A percentile compares a stretch with the other conserved stretches of the same genome.
Conservation (phyloP, 2,329 filamentous ascomycete genomes). For the Xylaria sp. region DNA sequence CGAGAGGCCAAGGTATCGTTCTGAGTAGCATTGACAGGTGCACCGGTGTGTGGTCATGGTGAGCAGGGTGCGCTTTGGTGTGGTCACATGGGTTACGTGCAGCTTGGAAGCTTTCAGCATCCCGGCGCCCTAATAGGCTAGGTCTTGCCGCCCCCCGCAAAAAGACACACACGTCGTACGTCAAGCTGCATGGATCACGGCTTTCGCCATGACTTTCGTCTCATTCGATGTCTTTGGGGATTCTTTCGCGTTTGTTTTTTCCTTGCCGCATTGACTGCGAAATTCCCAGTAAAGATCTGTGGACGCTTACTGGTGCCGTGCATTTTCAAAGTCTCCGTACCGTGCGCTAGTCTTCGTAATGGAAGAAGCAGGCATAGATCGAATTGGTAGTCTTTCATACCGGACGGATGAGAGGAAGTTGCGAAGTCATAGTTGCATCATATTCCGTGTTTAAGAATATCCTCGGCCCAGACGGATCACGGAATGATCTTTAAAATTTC, state of each 20-base stretch:
- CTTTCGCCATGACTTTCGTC: conserved; percentile 18
- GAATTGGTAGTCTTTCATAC: conserved; percentile 9
- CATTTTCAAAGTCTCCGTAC: conserved; percentile 6
- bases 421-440: conserved; percentile 32
- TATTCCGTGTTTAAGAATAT: conserved; percentile 5
- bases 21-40: conserved; percentile 34
- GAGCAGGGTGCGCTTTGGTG: conserved; percentile 28
- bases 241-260: not conserved
- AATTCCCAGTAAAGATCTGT: not conserved
- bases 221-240: conserved; percentile 5
- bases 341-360: not conserved
- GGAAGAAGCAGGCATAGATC: not conserved
- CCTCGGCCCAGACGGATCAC: conserved; percentile 5
- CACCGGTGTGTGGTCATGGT: conserved; percentile 39
- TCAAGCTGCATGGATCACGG: conserved; percentile 32
- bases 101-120: conserved; percentile 29
- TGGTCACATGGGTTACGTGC: conserved; percentile 41
- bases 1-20: conserved; percentile 14
- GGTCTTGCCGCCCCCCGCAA: conserved; percentile 32
- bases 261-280: conserved; percentile 5
- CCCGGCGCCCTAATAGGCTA: conserved; percentile 18
- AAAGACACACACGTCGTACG: conserved; percentile 28
- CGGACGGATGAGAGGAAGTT: conserved; percentile 2
- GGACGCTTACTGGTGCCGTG: not conserved
- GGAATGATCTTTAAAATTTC: not conserved